Conservation (phyloP, 2,329 filamentous ascomycete genomes). For the Fusarium sp. region DNA sequence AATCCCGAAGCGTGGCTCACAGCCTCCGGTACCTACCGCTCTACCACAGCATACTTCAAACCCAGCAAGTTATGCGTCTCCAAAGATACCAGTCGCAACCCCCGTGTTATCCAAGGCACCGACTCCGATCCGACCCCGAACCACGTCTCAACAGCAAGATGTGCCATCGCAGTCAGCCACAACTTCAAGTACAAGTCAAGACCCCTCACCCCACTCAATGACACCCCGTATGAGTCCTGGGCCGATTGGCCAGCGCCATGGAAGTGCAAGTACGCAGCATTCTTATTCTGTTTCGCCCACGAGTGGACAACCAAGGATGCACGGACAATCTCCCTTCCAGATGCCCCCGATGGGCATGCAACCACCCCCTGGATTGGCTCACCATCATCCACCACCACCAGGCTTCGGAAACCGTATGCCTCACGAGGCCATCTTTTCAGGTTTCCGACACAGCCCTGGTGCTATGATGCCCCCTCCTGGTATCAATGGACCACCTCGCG, state of each 20-base stretch:
- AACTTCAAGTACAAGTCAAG: slow-evolving; percentile 63
- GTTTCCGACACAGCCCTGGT: slow-evolving; percentile 58
- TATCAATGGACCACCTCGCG: slow-evolving; percentile 59
- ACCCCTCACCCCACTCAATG: slow-evolving; percentile 68
- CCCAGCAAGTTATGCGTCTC: slow-evolving; percentile 74
- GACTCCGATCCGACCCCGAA: slow-evolving; percentile 80
- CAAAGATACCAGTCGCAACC: slow-evolving; percentile 81
- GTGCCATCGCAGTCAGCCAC: slow-evolving; percentile 69
- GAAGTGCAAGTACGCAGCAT: slow-evolving; percentile 60
- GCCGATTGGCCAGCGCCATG: slow-evolving; percentile 72
- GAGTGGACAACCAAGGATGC: slow-evolving; percentile 49
- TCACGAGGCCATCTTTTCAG: slow-evolving; percentile 62
- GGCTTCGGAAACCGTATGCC: slow-evolving; percentile 69
- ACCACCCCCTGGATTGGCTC: slow-evolving; percentile 53
- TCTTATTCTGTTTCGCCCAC: slow-evolving; percentile 69
- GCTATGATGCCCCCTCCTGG: slow-evolving; percentile 64
- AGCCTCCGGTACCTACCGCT: slow-evolving; percentile 59
- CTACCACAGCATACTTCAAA: slow-evolving; percentile 70
- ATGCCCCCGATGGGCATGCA: slow-evolving; percentile 67
- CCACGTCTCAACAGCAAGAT: slow-evolving; percentile 84
- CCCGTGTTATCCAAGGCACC: slow-evolving; percentile 85
- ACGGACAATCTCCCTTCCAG: slow-evolving; percentile 60
- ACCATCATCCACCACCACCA: slow-evolving; percentile 54
- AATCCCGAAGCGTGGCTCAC: slow-evolving; percentile 53
- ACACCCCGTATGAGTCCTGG: slow-evolving; percentile 75